These are phyloP conservation scores for Diplodia mutila DNA, from an alignment of 2,329 filamentous ascomycete genomes.

Conservation along the genomic window DNA sequence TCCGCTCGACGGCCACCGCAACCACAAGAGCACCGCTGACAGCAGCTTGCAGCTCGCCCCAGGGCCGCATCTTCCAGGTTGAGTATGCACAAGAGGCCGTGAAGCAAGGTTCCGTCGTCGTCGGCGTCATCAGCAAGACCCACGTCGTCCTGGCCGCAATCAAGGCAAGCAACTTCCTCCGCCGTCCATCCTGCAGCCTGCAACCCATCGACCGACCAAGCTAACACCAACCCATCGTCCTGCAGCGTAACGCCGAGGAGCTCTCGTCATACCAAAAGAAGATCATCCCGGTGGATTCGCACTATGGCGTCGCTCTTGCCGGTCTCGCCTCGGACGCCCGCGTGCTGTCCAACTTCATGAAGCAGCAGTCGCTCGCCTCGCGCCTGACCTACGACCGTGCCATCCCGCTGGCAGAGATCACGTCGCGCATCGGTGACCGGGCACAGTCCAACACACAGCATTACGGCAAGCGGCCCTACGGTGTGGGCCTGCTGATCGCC, in stretches of 20 bases:
- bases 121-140: slow-evolving; percentile 96
- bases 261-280: slow-evolving; percentile 99
- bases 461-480: slow-evolving; percentile 95
- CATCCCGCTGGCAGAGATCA: slow-evolving; percentile 86
- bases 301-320: slow-evolving; percentile 93
- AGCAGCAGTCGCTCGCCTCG: slow-evolving; percentile 94
- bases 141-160: slow-evolving; percentile 94
- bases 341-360: slow-evolving; percentile 99
- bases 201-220: not conserved
- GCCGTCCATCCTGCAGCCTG: not conserved
- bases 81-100: slow-evolving; percentile 99
- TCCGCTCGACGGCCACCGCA: slow-evolving; percentile 22
- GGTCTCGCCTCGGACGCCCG: slow-evolving; percentile 97
- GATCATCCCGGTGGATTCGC: slow-evolving; percentile 93
- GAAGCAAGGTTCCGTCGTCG: slow-evolving; percentile 97
- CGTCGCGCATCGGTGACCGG: slow-evolving; percentile 90
- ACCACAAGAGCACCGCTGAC: slow-evolving; percentile 30
- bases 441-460: slow-evolving; percentile 98
- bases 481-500: slow-evolving; percentile 88
- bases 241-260: slow-evolving; percentile 95
- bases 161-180: slow-evolving; percentile 66
- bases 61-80: slow-evolving; percentile 99
- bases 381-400: slow-evolving; percentile 94
- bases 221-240: slow-evolving; percentile 24
- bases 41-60: slow-evolving; percentile 74